phyloP scores from a whole-genome alignment of 2,329 filamentous ascomycete species.

The Monosporascus sp. region DNA sequence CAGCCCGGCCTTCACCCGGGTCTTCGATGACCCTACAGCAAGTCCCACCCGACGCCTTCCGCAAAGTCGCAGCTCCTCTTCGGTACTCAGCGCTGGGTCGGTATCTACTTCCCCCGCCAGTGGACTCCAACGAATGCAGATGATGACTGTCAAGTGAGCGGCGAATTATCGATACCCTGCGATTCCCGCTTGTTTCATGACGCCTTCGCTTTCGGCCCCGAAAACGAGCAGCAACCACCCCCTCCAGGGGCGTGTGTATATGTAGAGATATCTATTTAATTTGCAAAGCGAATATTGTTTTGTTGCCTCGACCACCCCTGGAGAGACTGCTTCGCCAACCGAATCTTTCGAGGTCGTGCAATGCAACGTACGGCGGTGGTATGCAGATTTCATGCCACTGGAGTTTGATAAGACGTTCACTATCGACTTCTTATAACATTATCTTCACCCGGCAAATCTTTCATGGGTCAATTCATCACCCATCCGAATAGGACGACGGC shows the following conservation, averaged over 20 bases:
- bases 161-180: not conserved
- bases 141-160: conserved; percentile 57
- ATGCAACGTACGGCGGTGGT: not conserved
- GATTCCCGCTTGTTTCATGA: not conserved
- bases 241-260: conserved; percentile 16
- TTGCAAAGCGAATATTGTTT: conserved; percentile 34
- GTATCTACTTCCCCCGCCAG: conserved; percentile 48
- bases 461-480: not conserved
- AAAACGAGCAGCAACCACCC: conserved; percentile 4
- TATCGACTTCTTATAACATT: not conserved
- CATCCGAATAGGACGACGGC: not conserved
- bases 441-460: not conserved
- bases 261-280: conserved; percentile 27
- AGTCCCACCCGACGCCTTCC: conserved; percentile 47
- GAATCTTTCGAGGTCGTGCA: not conserved
- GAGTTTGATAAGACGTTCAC: not conserved
- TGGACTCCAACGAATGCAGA: conserved; percentile 51
- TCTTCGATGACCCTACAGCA: conserved; percentile 57
- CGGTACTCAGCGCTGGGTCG: conserved; percentile 43
- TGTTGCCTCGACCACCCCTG: conserved; percentile 6
- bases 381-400: not conserved
- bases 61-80: conserved; percentile 49
- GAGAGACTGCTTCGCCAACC: not conserved
- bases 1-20: conserved; percentile 61
- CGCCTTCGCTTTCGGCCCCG: conserved; percentile 1